Percentiles rank a stretch among this genome's conserved stretches.
These are phyloP conservation scores for Claviceps maximensis DNA, from an alignment of 2,329 filamentous ascomycete genomes.

Conservation along the genomic window DNA sequence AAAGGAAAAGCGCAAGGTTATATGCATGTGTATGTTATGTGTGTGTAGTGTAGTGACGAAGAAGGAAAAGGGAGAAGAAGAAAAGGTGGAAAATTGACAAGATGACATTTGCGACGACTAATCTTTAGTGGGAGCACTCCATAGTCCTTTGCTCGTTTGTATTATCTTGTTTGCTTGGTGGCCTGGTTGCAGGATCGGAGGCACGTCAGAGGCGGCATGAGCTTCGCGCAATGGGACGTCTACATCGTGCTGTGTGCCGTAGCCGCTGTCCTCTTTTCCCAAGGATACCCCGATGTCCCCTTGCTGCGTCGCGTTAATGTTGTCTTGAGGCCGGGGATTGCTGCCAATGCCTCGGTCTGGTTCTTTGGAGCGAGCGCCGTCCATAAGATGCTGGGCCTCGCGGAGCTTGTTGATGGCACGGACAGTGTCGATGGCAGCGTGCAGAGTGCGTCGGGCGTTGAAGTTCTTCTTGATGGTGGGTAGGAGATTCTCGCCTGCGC, in stretches of 20 bases:
- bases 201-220: constrained; percentile 20
- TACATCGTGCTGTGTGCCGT: constrained; percentile 28
- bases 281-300: constrained; percentile 33
- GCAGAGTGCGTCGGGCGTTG: constrained; percentile 54
- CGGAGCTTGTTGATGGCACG: constrained; percentile 58
- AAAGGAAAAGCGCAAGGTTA: neutral
- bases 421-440: constrained; percentile 59
- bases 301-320: constrained; percentile 15
- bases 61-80: no score
- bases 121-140: constrained; percentile 29
- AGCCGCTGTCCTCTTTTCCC: constrained; percentile 34
- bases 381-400: constrained; percentile 45
- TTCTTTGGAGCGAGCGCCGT: constrained; percentile 41
- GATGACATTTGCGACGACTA: neutral
- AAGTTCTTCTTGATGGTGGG: constrained; percentile 64
- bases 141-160: constrained; percentile 52
- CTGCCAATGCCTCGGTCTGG: constrained; percentile 25
- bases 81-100: neutral
- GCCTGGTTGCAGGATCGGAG: constrained; percentile 41
- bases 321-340: constrained; percentile 4
- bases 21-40: neutral
- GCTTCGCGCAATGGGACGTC: constrained; percentile 35
- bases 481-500: constrained; percentile 46
- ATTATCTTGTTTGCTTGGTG: constrained; percentile 41
- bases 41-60: neutral